Base-by-base conservation (phyloP, 148 eudicot species). In the Persicaria tinctoria region DNA sequence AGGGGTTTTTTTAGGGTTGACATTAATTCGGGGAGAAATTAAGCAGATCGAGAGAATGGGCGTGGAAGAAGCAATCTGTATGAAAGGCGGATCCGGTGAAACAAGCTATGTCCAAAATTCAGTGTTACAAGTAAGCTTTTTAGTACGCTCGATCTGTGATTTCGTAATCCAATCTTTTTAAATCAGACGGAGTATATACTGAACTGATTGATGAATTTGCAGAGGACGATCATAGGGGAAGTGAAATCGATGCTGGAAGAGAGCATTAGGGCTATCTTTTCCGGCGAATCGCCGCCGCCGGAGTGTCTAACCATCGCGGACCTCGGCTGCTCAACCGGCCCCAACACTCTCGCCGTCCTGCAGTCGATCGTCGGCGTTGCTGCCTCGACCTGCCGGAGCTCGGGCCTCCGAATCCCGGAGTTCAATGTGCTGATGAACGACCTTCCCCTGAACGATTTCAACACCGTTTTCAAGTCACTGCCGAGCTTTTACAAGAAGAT, bases 271-370 rank as follows among this genome's bases (percentile, higher is more conserved):
- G 41, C 41, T 2, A 32, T 32, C 41, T 32, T 32, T 32, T 32
- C 41, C 41, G 41, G 41, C 41, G 41, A 32, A 32, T 32, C 41
- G 41, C 41, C 41, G 41, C 41, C 73, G 17, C 90, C 93, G 8
- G 78, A 85, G 73, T 84, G 84, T 87, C 60, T 93, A 13, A 76
- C 82, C 72, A 81, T 93, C 46, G 93, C 97, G 10, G 97, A 93
- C 57, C 80, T 93, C 73, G 97, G 97, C 8, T 90, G 97, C 63
- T 86, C 96, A 4, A 89, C 91, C 0, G 97, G 97, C 7, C 84
- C 80, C 18, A 93, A 93, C 78, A 75, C 90, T 32, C 41, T 32
- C 41, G 41, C 41, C 41, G 41, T 32, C 2, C 2, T 32, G 41
- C 41, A 32, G 41, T 1, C 41, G 41, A 3, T 73, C 89, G 45